These are phyloP conservation scores for Colletotrichum sp. DNA, from an alignment of 2,329 filamentous ascomycete species.

Conservation along the genomic window DNA sequence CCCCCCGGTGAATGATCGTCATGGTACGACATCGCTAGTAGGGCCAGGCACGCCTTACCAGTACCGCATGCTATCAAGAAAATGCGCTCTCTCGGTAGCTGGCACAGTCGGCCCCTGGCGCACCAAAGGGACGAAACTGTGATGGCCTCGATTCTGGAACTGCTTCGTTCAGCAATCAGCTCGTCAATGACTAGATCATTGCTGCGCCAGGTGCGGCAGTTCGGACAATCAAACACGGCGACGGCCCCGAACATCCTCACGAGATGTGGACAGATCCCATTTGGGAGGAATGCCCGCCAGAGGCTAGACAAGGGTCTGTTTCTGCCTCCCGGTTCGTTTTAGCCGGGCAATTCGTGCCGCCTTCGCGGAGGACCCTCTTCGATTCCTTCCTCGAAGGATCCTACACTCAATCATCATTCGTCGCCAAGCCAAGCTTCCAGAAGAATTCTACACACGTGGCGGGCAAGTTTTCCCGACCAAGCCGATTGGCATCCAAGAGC, in stretches of 20 bases:
- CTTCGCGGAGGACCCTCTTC: background rate
- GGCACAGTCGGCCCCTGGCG: background rate
- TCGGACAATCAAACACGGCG: slow-evolving; percentile 32
- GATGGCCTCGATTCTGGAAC: background rate
- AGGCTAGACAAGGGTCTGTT: background rate
- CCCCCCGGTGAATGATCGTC: background rate
- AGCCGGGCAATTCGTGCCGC: background rate
- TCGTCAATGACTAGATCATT: background rate
- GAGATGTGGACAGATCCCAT: background rate
- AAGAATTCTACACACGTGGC: background rate
- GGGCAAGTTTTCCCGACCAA: background rate
- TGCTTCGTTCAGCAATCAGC: background rate
- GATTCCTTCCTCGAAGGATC: background rate
- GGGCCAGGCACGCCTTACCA: background rate
- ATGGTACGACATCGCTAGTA: background rate
- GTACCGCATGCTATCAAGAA: background rate
- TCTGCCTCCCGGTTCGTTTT: background rate
- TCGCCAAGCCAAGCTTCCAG: slow-evolving; percentile 12
- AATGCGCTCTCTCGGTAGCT: background rate
- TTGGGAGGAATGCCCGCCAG: background rate
- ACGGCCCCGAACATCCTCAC: background rate
- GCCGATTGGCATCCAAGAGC: background rate
- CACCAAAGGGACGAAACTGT: background rate
- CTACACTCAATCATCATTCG: background rate
- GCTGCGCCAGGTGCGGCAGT: slow-evolving; percentile 27